A percentile compares a stretch with the other conserved stretches of the same genome.
phyloP scores from a whole-genome alignment of 352 stramenopile genomes.

The Phytophthora pisi region DNA sequence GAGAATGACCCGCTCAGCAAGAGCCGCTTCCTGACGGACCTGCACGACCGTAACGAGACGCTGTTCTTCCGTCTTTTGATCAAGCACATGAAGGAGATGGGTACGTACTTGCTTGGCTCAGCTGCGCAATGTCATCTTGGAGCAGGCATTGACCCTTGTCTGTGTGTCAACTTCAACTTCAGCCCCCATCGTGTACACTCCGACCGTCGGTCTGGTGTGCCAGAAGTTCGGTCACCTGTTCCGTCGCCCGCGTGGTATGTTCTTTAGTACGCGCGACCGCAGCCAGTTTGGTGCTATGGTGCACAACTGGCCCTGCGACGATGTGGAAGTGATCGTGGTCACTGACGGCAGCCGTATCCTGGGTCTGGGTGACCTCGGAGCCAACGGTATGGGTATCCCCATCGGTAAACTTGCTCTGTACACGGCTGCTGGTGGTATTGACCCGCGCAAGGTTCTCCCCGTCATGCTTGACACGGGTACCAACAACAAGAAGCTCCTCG shows the following conservation, averaged over 20 bases:
- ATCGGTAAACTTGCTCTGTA: constrained; percentile 97
- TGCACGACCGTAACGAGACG: constrained; percentile 97
- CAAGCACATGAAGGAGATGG: constrained; percentile 92
- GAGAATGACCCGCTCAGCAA: constrained; percentile 89
- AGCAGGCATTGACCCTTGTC: constrained; percentile 31
- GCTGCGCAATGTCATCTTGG: neutral
- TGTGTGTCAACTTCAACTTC: constrained; percentile 14
- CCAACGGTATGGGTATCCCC: constrained; percentile 98
- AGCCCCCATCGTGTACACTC: constrained; percentile 97
- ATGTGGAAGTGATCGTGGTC: constrained; percentile 97
- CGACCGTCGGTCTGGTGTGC: constrained; percentile 94
- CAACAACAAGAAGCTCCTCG: constrained; percentile 94
- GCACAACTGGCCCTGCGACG: constrained; percentile 96
- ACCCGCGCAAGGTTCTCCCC: constrained; percentile 93
- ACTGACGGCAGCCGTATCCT: constrained; percentile 97
- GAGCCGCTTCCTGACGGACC: constrained; percentile 93
- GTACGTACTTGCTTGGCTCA: constrained; percentile 41
- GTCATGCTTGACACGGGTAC: constrained; percentile 97
- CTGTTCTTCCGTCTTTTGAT: constrained; percentile 95
- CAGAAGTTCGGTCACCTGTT: constrained; percentile 93
- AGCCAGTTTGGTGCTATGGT: constrained; percentile 91
- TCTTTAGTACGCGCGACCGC: constrained; percentile 93
- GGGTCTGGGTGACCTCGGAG: constrained; percentile 96
- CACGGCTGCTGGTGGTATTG: constrained; percentile 94
- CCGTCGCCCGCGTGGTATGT: constrained; percentile 93